A percentile compares a stretch with the other conserved stretches of the same genome.
Evolutionary conservation across 1,284 basidiomycete genomes (phyloP).

Genomic region (Neonothopanus nambi): DNA sequence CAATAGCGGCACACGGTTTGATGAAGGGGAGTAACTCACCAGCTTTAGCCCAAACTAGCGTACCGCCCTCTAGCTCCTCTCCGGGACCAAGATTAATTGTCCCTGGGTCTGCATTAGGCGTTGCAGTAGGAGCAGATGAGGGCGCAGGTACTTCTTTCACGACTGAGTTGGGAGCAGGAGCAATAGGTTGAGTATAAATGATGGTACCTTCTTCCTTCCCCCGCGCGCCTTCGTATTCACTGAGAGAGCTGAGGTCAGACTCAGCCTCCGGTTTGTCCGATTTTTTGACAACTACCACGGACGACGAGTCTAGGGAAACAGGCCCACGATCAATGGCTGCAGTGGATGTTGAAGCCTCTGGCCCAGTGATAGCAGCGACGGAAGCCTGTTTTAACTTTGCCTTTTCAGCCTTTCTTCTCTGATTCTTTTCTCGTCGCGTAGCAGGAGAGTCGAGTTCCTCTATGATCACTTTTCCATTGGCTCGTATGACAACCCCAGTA

Average conservation of each 20-base stretch:
- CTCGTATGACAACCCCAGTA: background rate
- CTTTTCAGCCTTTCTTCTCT: constrained; percentile 46
- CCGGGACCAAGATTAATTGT: constrained; percentile 8
- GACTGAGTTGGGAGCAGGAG: too few relatives aligned
- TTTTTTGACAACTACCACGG: background rate
- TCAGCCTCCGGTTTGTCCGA: background rate
- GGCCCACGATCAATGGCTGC: background rate
- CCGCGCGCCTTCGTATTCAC: background rate
- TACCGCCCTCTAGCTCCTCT: constrained; percentile 7
- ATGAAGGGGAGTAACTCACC: constrained; percentile 36
- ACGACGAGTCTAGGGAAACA: background rate
- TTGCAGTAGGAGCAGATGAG: too few relatives aligned
- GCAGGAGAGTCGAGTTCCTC: constrained; percentile 71
- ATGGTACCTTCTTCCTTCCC: background rate
- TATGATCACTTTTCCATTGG: constrained; percentile 49
- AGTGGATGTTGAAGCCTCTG: background rate
- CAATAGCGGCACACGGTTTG: constrained; percentile 2
- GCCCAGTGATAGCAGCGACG: background rate
- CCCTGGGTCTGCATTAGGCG: constrained; percentile 2
- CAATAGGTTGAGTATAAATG: too few relatives aligned
- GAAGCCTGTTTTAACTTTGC: constrained; percentile 4
- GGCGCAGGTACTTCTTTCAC: too few relatives aligned
- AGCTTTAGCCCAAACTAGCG: constrained; percentile 65
- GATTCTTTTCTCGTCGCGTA: constrained; percentile 56
- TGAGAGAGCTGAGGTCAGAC: constrained; percentile 3